Percentiles rank a stretch among this genome's conserved stretches.
Conservation (phyloP, 1,284 basidiomycete species). For the Tilletia indica region DNA sequence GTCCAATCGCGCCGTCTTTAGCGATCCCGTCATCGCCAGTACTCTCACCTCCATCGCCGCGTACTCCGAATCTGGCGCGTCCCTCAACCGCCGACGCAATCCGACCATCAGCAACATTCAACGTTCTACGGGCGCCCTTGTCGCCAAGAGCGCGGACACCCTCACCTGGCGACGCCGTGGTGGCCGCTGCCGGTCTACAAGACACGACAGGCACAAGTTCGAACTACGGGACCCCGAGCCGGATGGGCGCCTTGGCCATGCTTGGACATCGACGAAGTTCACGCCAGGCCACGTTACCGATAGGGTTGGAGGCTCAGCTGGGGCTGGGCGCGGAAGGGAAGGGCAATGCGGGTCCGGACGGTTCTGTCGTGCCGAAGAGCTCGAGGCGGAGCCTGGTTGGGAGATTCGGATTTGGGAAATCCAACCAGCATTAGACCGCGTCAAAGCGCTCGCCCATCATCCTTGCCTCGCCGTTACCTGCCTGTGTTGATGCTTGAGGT, state of each 20-base stretch:
- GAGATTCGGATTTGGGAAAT: constrained; percentile 14
- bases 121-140: neutral
- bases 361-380: neutral
- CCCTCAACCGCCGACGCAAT: neutral
- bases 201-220: too few relatives aligned
- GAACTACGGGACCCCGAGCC: neutral
- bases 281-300: neutral
- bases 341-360: neutral
- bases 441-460: too few relatives aligned
- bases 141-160: neutral
- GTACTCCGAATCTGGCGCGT: neutral
- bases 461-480: too few relatives aligned
- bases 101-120: neutral
- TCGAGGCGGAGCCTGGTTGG: constrained; percentile 6
- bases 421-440: neutral
- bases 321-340: neutral
- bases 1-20: neutral
- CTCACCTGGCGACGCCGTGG: neutral
- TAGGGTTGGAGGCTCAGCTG: neutral
- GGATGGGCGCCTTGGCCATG: constrained; percentile 2
- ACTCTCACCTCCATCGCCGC: neutral
- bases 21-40: neutral
- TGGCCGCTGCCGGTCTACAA: neutral
- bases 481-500: too few relatives aligned
- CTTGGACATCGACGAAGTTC: neutral